Evolutionary conservation across 2,329 filamentous ascomycete genomes (phyloP).

Genomic region (Diplodia mutila): DNA sequence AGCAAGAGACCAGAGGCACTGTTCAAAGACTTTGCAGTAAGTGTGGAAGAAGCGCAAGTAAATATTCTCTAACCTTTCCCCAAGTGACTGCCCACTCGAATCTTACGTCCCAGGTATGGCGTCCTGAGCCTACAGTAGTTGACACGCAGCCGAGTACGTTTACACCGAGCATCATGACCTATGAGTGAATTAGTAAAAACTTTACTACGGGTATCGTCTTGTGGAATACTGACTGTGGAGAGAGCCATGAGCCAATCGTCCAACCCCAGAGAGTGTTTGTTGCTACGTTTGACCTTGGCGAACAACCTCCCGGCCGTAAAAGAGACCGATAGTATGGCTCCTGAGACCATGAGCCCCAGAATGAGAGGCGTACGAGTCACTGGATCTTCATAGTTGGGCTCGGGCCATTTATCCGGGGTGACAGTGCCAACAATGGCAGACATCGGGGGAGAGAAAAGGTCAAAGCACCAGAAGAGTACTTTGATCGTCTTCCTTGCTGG

Average conservation of each 20-base stretch:
- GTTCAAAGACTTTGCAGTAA: neutral
- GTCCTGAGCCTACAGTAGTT: slow-evolving; percentile 36
- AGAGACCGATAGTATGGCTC: slow-evolving; percentile 28
- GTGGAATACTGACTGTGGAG: slow-evolving; percentile 31
- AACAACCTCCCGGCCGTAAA: slow-evolving; percentile 28
- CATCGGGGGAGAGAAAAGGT: slow-evolving; percentile 16
- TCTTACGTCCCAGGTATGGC: slow-evolving; percentile 34
- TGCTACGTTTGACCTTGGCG: slow-evolving; percentile 32
- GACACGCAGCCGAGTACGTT: slow-evolving; percentile 36
- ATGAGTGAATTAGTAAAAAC: neutral
- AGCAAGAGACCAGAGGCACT: neutral
- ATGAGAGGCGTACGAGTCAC: slow-evolving; percentile 33
- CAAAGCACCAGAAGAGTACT: slow-evolving; percentile 4
- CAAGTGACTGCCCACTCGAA: slow-evolving; percentile 4
- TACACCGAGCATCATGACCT: slow-evolving; percentile 30
- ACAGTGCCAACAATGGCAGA: slow-evolving; percentile 18
- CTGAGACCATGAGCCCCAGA: slow-evolving; percentile 33
- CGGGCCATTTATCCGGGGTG: slow-evolving; percentile 30
- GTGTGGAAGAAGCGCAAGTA: neutral
- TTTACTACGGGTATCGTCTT: no score
- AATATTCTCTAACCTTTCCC: slow-evolving; percentile 18
- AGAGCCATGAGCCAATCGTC: slow-evolving; percentile 38
- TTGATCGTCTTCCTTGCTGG: slow-evolving; percentile 3
- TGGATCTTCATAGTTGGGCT: slow-evolving; percentile 38
- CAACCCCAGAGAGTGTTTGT: slow-evolving; percentile 32